Base-by-base conservation (phyloP, 2,329 filamentous ascomycete species). In the Sporothrix protearum region DNA sequence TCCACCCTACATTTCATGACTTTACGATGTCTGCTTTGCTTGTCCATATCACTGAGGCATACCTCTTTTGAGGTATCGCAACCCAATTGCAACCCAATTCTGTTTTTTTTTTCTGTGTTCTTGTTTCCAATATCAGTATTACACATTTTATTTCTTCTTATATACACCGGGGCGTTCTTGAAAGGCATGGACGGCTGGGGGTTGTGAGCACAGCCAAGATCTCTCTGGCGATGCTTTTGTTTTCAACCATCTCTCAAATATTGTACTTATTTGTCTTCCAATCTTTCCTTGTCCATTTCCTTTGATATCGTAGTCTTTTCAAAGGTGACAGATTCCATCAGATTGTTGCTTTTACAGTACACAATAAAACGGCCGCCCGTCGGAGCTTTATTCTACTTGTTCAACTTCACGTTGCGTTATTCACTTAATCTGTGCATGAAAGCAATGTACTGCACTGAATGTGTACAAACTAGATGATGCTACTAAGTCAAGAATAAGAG, bases 91-190 rank as follows among this genome's bases (percentile, higher is more conserved):
- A n/a, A n/a, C 19, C 64, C 61, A 7, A 33, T 33, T 5, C 19
- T 33, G 7, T 49, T 67, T 49, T 36, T 51, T 19, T 36, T 51
- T 51, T 25, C n/a, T n/a, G n/a, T n/a, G n/a, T n/a, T n/a, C 10
- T 22, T 53, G 28, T 33, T 67, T 66, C 16, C 63, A 30, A 36
- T n/a, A 25, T 39, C 36, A 28, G 14, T n/a, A 36, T 25, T 5
- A 19, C 19, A n/a, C 36, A 19, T 10, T 25, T 4, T 51, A 36
- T 22, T 42, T 7, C 16, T 49, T 6, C 4, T 30, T 49, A 30
- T 66, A 66, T 66, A 66, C 22, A 66, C 63, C n/a, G 16, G 16
- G 63, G 63, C 63, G 63, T 66, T 66, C 19, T 49, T 66, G 42
- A 49, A 49, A 33, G 63, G 63, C 63, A 49, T 33, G 63, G 63